Percentiles rank a stretch among this genome's conserved stretches.
phyloP scores from a whole-genome alignment of 75 land plant genomes.

The Isoetes taiwanensis region DNA sequence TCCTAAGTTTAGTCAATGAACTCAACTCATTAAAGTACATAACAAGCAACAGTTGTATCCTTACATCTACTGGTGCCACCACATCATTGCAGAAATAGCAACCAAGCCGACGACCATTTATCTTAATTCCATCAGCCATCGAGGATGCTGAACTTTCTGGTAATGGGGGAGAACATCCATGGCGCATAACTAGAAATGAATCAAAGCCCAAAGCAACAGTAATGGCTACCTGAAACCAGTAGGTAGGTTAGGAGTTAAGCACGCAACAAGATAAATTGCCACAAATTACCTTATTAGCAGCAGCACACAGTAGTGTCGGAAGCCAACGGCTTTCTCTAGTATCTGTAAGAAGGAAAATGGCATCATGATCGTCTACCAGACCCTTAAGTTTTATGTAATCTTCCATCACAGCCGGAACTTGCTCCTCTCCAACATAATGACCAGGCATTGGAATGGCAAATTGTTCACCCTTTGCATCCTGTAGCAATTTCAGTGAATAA shows the following conservation, averaged over 20 bases:
- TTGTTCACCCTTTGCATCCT: slow-evolving; percentile 75
- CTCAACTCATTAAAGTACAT: no score
- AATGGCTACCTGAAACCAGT: slow-evolving; percentile 56
- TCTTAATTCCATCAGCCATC: slow-evolving; percentile 9
- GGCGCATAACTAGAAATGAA: slow-evolving; percentile 94
- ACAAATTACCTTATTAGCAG: slow-evolving; percentile 58
- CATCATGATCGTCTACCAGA: slow-evolving; percentile 77
- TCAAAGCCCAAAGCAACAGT: slow-evolving; percentile 97
- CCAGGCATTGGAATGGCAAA: slow-evolving; percentile 98
- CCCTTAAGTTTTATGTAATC: slow-evolving; percentile 46
- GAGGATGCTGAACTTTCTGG: slow-evolving; percentile 7
- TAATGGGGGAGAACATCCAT: slow-evolving; percentile 62
- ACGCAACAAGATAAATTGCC: background rate
- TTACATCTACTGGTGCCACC: slow-evolving; percentile 96
- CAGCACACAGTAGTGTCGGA: slow-evolving; percentile 85
- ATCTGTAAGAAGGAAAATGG: slow-evolving; percentile 80
- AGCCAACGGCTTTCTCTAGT: slow-evolving; percentile 99
- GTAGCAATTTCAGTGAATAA: slow-evolving; percentile 4
- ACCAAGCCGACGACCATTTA: slow-evolving; percentile 39
- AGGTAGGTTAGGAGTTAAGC: background rate
- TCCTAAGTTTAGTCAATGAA: no score
- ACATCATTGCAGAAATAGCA: slow-evolving; percentile 99
- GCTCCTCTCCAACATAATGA: slow-evolving; percentile 44
- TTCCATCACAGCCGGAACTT: slow-evolving; percentile 35
- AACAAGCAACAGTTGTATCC: no score